Base-by-base conservation (phyloP, 2,329 filamentous ascomycete genomes). In the Ophiostoma perfectum region DNA sequence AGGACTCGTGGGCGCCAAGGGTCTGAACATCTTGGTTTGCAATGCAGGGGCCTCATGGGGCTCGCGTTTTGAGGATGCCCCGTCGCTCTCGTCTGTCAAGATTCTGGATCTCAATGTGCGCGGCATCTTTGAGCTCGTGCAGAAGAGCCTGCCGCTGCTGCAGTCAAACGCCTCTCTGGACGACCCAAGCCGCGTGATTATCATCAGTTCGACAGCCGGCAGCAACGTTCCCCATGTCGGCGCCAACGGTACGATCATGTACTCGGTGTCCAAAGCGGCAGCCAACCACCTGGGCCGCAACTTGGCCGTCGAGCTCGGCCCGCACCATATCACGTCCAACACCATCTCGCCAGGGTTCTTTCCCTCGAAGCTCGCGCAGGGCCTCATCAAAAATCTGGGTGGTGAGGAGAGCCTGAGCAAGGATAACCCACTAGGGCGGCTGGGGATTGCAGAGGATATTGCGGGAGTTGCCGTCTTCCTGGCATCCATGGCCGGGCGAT, bases 81-180 rank as follows among this genome's bases (percentile, higher is more conserved):
- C 49, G 4, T 27, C 49, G n/a, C 49, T 27, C n/a, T 55, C 49
- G 6, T 55, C 49, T 55, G n/a, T 82, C 70, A 89, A 89, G 76
- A 88, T 91, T 62, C 85, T 90, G 81, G 86, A 90, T 73, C 74
- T 88, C 74, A 91, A 91, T 71, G 88, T 91, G 60, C 87, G 89
- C 79, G 88, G 86, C 52, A 85, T 91, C 3, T 91, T 91, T 74
- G 86, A 88, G 72, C 84, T 86, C 7, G 84, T 88, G 39, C 87
- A 90, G 74, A 82, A 85, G 81, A 84, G 36, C 71, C 68, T 72
- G 49, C 71, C 71, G 36, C 69, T 72, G 63, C 64, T 72, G 38
- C 52, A 63, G 65, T 41, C 62, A 12, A 66, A 66, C 38, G 70
- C 67, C 1, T 83, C 81, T 0, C 72, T 78, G 36, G 77, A 82